Conservation (phyloP, 805 yeast genomes). For the Saturnispora diversa region DNA sequence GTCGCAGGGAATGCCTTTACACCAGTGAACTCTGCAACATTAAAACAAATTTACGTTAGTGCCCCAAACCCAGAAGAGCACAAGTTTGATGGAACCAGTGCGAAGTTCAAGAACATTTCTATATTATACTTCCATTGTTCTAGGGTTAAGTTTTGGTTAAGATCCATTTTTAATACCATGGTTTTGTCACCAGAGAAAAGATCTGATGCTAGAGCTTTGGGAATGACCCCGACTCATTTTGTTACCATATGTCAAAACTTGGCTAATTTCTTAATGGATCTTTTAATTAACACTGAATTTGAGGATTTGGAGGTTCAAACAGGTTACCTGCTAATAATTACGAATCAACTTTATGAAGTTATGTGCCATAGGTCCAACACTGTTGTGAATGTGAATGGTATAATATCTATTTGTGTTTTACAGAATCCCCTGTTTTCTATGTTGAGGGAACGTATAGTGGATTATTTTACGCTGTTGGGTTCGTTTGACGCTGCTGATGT, state of each 20-base stretch:
- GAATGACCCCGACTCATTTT: slow-evolving; percentile 23
- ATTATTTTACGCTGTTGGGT: slow-evolving; percentile 22
- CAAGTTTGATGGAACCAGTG: slow-evolving; percentile 39
- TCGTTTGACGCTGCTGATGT: slow-evolving; percentile 16
- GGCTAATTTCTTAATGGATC: slow-evolving; percentile 17
- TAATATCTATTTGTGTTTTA: slow-evolving; percentile 41
- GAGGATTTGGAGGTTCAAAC: slow-evolving; percentile 20
- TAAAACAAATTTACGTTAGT: slow-evolving; percentile 36
- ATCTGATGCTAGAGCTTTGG: slow-evolving; percentile 32
- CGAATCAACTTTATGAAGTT: slow-evolving; percentile 23
- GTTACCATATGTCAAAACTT: slow-evolving; percentile 23
- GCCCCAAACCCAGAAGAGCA: slow-evolving; percentile 33
- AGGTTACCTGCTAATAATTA: slow-evolving; percentile 21
- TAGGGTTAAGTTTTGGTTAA: slow-evolving; percentile 37
- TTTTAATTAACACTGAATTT: slow-evolving; percentile 17
- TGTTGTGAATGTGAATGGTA: slow-evolving; percentile 29
- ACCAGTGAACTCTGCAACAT: slow-evolving; percentile 30
- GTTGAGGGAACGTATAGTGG: slow-evolving; percentile 25
- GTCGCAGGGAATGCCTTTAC: slow-evolving; percentile 36
- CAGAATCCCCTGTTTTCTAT: slow-evolving; percentile 41
- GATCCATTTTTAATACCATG: slow-evolving; percentile 27
- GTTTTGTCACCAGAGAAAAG: slow-evolving; percentile 32
- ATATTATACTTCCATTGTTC: slow-evolving; percentile 46
- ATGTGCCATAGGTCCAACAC: slow-evolving; percentile 21
- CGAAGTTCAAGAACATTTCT: slow-evolving; percentile 55